Conservation (phyloP, 768 basidiomycete genomes). For the Boletus rex-veris region DNA sequence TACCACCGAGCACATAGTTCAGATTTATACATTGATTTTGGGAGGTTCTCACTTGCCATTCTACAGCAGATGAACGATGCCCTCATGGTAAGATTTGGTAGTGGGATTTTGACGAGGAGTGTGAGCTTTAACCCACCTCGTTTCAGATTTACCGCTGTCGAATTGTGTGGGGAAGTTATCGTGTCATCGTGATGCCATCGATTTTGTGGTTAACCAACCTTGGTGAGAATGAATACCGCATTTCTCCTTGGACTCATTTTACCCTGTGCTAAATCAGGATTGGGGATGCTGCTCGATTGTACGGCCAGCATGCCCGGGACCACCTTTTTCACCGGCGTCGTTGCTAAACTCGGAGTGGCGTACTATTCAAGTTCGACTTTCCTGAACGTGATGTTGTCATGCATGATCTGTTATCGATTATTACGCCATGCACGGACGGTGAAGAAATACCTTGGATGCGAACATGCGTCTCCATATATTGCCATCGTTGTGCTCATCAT, state of each 20-base stretch:
- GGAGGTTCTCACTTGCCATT: constrained; percentile 1
- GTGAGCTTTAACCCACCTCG: background rate
- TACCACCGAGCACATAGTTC: background rate
- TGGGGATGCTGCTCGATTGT: constrained; percentile 4
- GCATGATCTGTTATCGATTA: constrained; percentile 8
- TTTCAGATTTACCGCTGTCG: constrained; percentile 39
- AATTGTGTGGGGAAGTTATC: constrained; percentile 29
- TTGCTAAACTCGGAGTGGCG: background rate
- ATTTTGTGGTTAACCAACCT: constrained; percentile 17
- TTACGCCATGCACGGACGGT: background rate
- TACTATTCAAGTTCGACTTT: constrained; percentile 6
- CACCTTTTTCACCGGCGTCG: constrained; percentile 4
- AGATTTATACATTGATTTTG: background rate
- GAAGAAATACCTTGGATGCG: background rate
- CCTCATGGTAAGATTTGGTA: constrained; percentile 8
- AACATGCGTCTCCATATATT: background rate
- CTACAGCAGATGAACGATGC: constrained; percentile 34
- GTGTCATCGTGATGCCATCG: constrained; percentile 8
- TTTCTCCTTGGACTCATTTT: background rate
- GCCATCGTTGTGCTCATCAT: background rate
- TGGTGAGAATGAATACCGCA: constrained; percentile 2
- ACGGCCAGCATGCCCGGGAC: background rate
- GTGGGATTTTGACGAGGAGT: background rate
- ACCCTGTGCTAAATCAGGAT: background rate
- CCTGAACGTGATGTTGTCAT: constrained; percentile 7